Evolutionary conservation across 2,329 filamentous ascomycete genomes (phyloP), one percentile per base, ranked within the genome.

Genomic region (Colletotrichum tropicicola): DNA sequence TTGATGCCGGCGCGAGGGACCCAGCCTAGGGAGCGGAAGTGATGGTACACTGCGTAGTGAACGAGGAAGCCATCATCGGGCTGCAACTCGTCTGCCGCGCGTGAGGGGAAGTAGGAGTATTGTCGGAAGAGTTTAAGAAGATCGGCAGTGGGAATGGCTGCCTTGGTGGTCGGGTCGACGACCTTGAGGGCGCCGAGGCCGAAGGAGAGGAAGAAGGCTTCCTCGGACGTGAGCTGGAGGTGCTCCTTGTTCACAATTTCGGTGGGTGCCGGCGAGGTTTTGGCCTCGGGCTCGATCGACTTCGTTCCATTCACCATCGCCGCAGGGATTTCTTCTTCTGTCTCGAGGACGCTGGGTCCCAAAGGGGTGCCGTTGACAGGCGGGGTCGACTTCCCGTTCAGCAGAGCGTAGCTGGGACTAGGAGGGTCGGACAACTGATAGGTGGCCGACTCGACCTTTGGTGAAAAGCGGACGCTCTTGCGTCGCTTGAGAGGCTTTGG

Each of bases 1-100:
- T 99, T 99, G 75, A 97, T 90, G 35, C 96, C 97, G 5, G 92
- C 89, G 13, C 97, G 91, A 0, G 97, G 91, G 1, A 98, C 93
- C 95, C 96, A 99, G 23, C 96, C 96, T 0, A 98, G 84, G 0
- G 94, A 97, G 37, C 96, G 91, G 80, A 97, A 99, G 75, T 99
- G 95, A 74, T 99, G 96, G 76, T 97, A 99, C 17, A 93, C 93
- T 12, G 89, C 89, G 73, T 98, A 99, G 62, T 93, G 90, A 1
- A 97, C 77, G 19, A 98, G 81, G 77, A 99, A 99, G 0, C 88
- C 86, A 72, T 97, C 92, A 75, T 97, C 93, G 0, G 93, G 89
- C 15, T 85, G 82, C 3, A 93, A 82, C 10, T 78, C 73, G 7
- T 74, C 72, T 1, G 72, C 74, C 3, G 73, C 68, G 10, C 82